Percentiles rank a stretch among this genome's conserved stretches.
phyloP scores from a whole-genome alignment of 1,284 basidiomycete species.

The Acaromyces ingoldii region DNA sequence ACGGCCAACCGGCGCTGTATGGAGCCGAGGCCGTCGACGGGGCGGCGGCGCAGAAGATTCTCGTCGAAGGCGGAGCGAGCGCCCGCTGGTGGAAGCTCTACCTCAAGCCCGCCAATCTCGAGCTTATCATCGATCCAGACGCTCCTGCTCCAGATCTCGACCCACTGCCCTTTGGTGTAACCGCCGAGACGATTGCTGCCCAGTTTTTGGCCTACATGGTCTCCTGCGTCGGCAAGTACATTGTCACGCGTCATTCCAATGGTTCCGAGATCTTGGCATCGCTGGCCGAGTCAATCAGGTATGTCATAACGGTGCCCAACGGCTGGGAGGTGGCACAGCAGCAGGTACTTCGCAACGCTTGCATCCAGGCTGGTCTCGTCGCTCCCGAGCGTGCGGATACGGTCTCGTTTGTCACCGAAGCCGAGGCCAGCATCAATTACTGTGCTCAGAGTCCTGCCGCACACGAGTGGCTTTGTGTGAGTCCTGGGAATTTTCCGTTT shows the following conservation, averaged over 20 bases:
- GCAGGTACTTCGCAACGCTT: conserved; percentile 6
- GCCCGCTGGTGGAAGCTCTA: conserved; percentile 14
- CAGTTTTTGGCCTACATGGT: conserved; percentile 13
- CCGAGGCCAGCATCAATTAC: conserved; percentile 10
- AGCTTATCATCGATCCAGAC: conserved; percentile 4
- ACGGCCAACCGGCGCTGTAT: conserved; percentile 9
- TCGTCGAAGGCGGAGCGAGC: conserved; percentile 7
- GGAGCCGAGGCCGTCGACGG: conserved; percentile 10
- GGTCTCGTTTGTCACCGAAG: conserved; percentile 10
- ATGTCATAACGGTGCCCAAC: conserved; percentile 13
- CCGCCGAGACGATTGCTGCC: conserved; percentile 4
- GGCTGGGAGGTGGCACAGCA: conserved; percentile 14
- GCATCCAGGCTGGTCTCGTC: conserved; percentile 11
- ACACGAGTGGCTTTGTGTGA: conserved; percentile 2
- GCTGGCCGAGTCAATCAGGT: conserved; percentile 9
- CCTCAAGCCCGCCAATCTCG: conserved; percentile 8
- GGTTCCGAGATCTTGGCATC: conserved; percentile 1
- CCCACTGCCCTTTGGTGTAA: conserved; percentile 10
- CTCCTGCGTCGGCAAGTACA: conserved; percentile 10
- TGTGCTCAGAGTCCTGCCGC: conserved; percentile 4
- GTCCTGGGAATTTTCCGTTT: too few relatives aligned
- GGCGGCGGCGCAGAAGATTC: neutral
- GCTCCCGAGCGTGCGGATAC: conserved; percentile 3
- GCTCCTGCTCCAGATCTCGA: conserved; percentile 2
- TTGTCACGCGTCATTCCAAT: conserved; percentile 4